Base-by-base conservation (phyloP, 2,329 filamentous ascomycete species). In the Paecilomyces sp. region DNA sequence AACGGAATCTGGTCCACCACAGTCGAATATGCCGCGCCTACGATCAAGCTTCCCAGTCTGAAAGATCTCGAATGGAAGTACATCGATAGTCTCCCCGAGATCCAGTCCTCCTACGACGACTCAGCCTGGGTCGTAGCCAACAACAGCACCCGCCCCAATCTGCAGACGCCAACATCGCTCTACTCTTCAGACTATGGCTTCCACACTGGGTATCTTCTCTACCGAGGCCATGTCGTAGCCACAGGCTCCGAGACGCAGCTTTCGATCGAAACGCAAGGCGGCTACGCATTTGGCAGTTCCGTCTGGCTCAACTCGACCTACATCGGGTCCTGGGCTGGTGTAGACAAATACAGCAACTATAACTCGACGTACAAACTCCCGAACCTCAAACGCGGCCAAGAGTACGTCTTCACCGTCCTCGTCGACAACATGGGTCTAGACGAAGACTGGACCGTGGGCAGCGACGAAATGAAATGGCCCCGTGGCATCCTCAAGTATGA, bases 181-280 rank as follows among this genome's bases (percentile, higher is more conserved):
- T 90, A 88, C 66, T 81, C 80, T 0, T 83, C 83, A 15, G 89
- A 92, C 71, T 92, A 92, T 67, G 89, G 89, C 25, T 92, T 86
- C 73, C 80, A 90, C 70, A 81, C 85, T 0, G 89, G 89, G 2
- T 83, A 83, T 1, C 78, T 92, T 0, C 65, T 92, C 55, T 92
- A 84, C 77, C 83, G 89, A 1, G 89, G 88, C 0, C 80, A 85
- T 64, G 92, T 93, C 69, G 81, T 77, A 0, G 84, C 88, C 3
- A 81, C 77, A 1, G 87, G 87, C 15, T 74, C 79, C 1, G 88
- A 91, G 63, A 77, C 77, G 0, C 76, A 74, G 0, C 75, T 92
- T 54, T 81, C 74, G 61, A 69, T 89, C 18, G 76, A 76, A 52
- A 87, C 88, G 0, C 83, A 87, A 62, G 89, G 90, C 41, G 89